A percentile compares a stretch with the other conserved stretches of the same genome.
These are phyloP conservation scores for Candida peoriensis DNA, from an alignment of 805 yeast genomes.

Conservation along the genomic window DNA sequence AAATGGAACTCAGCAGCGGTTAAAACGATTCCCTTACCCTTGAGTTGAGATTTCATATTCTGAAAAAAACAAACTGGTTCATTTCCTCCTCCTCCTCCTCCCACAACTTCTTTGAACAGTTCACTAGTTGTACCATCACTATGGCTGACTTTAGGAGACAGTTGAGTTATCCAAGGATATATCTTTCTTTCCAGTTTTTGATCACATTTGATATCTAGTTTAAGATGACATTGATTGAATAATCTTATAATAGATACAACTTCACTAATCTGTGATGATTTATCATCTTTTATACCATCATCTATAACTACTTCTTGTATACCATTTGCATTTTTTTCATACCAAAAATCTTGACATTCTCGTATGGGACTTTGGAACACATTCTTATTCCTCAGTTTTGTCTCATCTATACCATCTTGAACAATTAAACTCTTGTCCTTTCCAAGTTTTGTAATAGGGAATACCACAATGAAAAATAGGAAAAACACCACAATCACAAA, in stretches of 20 bases:
- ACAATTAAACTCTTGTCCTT: too few relatives aligned
- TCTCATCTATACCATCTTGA: too few relatives aligned
- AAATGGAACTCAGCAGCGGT: constrained; percentile 26
- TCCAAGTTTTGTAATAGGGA: too few relatives aligned
- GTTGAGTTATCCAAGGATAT: constrained; percentile 6
- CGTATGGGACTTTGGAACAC: too few relatives aligned
- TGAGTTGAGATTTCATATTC: neutral
- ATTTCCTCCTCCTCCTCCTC: neutral
- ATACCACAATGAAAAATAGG: too few relatives aligned
- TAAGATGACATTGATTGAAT: constrained; percentile 6
- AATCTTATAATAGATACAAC: neutral
- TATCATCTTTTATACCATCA: too few relatives aligned
- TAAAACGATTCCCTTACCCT: constrained; percentile 28
- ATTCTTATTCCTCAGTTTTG: too few relatives aligned
- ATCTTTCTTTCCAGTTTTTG: constrained; percentile 1
- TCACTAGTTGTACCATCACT: neutral
- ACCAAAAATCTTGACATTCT: too few relatives aligned
- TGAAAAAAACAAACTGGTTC: constrained; percentile 3
- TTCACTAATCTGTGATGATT: too few relatives aligned
- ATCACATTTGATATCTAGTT: neutral
- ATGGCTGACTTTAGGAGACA: neutral
- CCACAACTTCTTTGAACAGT: neutral
- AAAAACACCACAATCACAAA: too few relatives aligned
- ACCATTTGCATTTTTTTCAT: too few relatives aligned
- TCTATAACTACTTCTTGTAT: too few relatives aligned